phyloP scores from a whole-genome alignment of 345 rosid genomes.

The Heritiera littoralis region DNA sequence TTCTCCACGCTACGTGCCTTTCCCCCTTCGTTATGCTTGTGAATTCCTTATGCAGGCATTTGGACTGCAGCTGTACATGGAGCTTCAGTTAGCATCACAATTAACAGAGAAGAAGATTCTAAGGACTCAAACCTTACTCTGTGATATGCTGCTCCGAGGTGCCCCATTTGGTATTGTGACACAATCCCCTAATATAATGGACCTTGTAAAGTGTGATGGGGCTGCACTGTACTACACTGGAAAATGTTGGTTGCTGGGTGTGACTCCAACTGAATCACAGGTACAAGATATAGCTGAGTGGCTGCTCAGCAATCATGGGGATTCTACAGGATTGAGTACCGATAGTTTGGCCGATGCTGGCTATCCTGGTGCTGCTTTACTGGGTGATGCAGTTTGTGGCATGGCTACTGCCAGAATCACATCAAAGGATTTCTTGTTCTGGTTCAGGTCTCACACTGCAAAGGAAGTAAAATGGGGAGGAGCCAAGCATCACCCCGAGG shows the following conservation, averaged over 20 bases:
- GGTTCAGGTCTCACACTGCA: slow-evolving; percentile 89
- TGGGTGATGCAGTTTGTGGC: slow-evolving; percentile 84
- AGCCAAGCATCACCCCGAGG: slow-evolving; percentile 71
- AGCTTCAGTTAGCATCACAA: slow-evolving; percentile 68
- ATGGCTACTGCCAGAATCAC: slow-evolving; percentile 76
- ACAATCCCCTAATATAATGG: slow-evolving; percentile 84
- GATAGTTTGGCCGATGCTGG: slow-evolving; percentile 75
- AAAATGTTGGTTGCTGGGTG: slow-evolving; percentile 69
- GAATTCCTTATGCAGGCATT: slow-evolving; percentile 86
- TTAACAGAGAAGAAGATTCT: slow-evolving; percentile 68
- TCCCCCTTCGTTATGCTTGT: slow-evolving; percentile 80
- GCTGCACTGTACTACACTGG: slow-evolving; percentile 69
- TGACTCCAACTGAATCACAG: slow-evolving; percentile 75
- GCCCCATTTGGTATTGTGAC: slow-evolving; percentile 71
- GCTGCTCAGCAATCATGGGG: slow-evolving; percentile 65
- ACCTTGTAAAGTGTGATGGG: slow-evolving; percentile 90
- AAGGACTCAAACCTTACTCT: slow-evolving; percentile 63
- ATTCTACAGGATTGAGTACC: slow-evolving; percentile 70
- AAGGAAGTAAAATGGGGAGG: slow-evolving; percentile 87
- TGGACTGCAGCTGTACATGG: slow-evolving; percentile 72
- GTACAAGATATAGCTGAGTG: slow-evolving; percentile 65
- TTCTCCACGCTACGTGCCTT: slow-evolving; percentile 67
- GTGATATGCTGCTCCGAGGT: slow-evolving; percentile 87
- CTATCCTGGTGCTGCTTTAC: slow-evolving; percentile 62
- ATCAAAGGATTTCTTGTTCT: slow-evolving; percentile 69